phyloP scores from a whole-genome alignment of 1,139 yeast species.

The Nadsonia starkeyi-henricii region DNA sequence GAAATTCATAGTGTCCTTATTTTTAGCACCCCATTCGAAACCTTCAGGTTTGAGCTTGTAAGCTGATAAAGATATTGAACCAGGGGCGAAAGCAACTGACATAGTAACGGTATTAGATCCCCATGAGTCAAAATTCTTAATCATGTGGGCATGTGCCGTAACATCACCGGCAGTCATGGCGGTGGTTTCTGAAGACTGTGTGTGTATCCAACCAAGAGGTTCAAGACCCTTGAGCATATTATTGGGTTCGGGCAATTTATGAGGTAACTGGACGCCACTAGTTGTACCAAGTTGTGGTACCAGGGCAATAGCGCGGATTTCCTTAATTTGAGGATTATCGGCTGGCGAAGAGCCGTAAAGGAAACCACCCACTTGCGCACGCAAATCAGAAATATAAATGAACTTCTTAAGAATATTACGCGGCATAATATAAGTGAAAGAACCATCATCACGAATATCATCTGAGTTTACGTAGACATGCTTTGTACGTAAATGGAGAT shows the following conservation, averaged over 20 bases:
- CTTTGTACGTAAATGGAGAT: slow-evolving; percentile 59
- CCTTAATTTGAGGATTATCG: slow-evolving; percentile 62
- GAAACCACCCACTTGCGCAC: slow-evolving; percentile 73
- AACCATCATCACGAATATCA: slow-evolving; percentile 39
- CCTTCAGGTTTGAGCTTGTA: slow-evolving; percentile 52
- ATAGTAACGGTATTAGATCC: slow-evolving; percentile 37
- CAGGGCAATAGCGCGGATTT: slow-evolving; percentile 58
- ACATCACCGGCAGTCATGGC: slow-evolving; percentile 61
- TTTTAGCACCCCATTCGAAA: slow-evolving; percentile 58
- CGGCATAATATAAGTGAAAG: slow-evolving; percentile 63
- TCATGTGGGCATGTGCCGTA: slow-evolving; percentile 41
- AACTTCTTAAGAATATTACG: slow-evolving; percentile 66
- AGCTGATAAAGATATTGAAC: slow-evolving; percentile 68
- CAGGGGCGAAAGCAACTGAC: slow-evolving; percentile 65
- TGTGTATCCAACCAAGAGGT: slow-evolving; percentile 37
- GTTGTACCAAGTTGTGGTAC: slow-evolving; percentile 82
- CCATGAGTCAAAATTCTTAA: slow-evolving; percentile 23
- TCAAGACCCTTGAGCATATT: slow-evolving; percentile 23
- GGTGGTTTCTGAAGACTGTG: slow-evolving; percentile 51
- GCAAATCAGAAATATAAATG: slow-evolving; percentile 65
- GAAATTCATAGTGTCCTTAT: slow-evolving; percentile 38
- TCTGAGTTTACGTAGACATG: slow-evolving; percentile 60
- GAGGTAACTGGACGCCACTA: slow-evolving; percentile 51
- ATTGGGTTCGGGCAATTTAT: slow-evolving; percentile 28
- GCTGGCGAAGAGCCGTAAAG: slow-evolving; percentile 64